Evolutionary conservation across 441 rosid genomes (phyloP), one percentile per base, ranked within the genome.

Genomic region (Brassica balearica): DNA sequence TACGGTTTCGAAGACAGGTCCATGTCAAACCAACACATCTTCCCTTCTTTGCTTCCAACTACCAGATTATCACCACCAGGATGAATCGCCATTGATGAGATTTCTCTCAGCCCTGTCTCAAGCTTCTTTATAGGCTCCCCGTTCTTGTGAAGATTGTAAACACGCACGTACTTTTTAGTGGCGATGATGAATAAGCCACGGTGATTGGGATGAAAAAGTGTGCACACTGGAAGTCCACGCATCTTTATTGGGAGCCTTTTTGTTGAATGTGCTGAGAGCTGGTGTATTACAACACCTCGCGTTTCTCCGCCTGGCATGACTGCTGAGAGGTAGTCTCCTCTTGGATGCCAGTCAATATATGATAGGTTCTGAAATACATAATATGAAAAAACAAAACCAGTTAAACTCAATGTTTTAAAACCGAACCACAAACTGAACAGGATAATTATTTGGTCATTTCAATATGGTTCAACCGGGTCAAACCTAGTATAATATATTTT

Each of bases 21-120:
- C 95, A 89, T 85, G 78, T 93, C 99, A 84, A 93, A 93, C 98
- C 98, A 95, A 83, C 94, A 92, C 82, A 90, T 74, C 73, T 93
- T 95, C 65, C 99, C 99, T 32, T 95, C 99, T 83, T 82, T 91
- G 86, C 97, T 95, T 68, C 98, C 99, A 20, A 93, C 97, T 73
- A 95, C 92, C 53, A 95, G 69, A 83, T 93, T 87, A 81, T 93
- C 98, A 82, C 99, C 99, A 78, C 89, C 87, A 29, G 97, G 99
- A 83, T 95, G 99, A 74, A 93, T 80, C 12, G 97, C 89, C 77
- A 95, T 83, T 0, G 84, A 82, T 3, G 84, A 82, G 63, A 82
- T 71, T 38, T 82, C 84, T 58, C 46, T 74, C n/a, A 95, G 70
- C 64, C 97, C 94, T 19, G 94, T 89, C 83, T 92, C 96, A 22